Percentiles rank a stretch among this genome's conserved stretches.
These are phyloP conservation scores for Tetrahymena malaccensis DNA, from an alignment of 73 alveolate genomes.

Conservation along the genomic window DNA sequence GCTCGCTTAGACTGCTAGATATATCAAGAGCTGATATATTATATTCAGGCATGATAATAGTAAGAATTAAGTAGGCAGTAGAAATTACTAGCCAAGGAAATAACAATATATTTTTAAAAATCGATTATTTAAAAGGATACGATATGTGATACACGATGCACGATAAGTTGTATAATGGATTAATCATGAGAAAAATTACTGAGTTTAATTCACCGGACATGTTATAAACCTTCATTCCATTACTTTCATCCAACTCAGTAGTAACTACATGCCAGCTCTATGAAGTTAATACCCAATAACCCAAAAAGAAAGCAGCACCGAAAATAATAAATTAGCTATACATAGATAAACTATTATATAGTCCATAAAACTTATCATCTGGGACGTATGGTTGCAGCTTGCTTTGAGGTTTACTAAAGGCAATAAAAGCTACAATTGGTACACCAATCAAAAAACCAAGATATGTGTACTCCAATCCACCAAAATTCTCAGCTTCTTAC, in stretches of 20 bases:
- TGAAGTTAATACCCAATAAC: conserved; percentile 4
- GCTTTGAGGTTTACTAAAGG: neutral
- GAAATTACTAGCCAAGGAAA: neutral
- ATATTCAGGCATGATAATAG: neutral
- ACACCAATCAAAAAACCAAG: conserved; percentile 5
- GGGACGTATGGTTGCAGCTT: neutral
- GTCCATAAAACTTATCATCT: conserved; percentile 16
- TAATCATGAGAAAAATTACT: neutral
- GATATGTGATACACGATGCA: conserved; percentile 1
- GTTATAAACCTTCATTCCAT: neutral
- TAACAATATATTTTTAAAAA: neutral
- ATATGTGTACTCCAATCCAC: neutral
- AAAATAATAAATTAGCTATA: neutral
- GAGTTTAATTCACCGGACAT: conserved; percentile 16
- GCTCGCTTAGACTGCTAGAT: neutral
- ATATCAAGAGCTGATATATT: neutral
- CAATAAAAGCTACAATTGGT: neutral
- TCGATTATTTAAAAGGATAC: conserved; percentile 1
- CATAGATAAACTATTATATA: neutral
- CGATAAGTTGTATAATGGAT: neutral
- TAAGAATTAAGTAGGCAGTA: neutral
- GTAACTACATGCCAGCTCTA: conserved; percentile 5
- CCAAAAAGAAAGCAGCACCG: neutral
- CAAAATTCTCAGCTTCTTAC: conserved; percentile 22
- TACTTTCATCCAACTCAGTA: neutral